These are phyloP conservation scores for Gyrodon lividus DNA, from an alignment of 768 basidiomycete genomes.

Conservation along the genomic window DNA sequence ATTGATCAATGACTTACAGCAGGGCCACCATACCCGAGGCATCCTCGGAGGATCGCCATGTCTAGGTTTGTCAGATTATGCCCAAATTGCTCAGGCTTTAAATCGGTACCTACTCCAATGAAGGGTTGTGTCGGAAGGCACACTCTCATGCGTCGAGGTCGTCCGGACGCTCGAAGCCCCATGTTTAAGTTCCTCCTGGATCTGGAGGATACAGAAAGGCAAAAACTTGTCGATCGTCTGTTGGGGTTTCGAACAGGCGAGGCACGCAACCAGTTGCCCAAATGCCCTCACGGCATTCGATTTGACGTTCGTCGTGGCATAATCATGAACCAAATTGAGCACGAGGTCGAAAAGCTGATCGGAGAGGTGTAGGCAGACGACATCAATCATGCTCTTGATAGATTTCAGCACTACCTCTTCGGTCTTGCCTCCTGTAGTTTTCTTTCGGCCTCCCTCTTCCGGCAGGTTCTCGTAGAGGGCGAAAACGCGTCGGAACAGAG, in stretches of 20 bases:
- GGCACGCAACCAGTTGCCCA: conserved; percentile 81
- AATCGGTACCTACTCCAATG: conserved; percentile 75
- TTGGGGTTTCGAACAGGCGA: conserved; percentile 75
- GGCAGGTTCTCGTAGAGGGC: conserved; percentile 90
- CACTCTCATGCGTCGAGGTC: conserved; percentile 68
- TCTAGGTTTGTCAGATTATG: conserved; percentile 41
- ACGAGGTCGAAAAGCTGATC: conserved; percentile 78
- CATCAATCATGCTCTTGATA: conserved; percentile 77
- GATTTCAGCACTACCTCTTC: conserved; percentile 75
- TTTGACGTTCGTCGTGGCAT: conserved; percentile 85
- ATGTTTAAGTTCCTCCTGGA: conserved; percentile 82
- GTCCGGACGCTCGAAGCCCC: conserved; percentile 87
- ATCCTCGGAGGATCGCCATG: conserved; percentile 78
- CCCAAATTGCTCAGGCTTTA: neutral
- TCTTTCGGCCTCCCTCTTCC: conserved; percentile 88
- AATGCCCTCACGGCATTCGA: conserved; percentile 91
- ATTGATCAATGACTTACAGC: conserved; percentile 41
- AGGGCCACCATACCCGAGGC: conserved; percentile 70
- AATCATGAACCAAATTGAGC: conserved; percentile 80
- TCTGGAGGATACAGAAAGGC: conserved; percentile 71
- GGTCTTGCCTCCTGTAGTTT: conserved; percentile 81
- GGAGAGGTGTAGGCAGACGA: conserved; percentile 69
- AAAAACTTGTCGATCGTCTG: conserved; percentile 80
- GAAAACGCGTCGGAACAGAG: conserved; percentile 74
- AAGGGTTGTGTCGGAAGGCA: conserved; percentile 83